Base-by-base conservation (phyloP, 2,329 filamentous ascomycete genomes). In the Fusarium sambucinum region DNA sequence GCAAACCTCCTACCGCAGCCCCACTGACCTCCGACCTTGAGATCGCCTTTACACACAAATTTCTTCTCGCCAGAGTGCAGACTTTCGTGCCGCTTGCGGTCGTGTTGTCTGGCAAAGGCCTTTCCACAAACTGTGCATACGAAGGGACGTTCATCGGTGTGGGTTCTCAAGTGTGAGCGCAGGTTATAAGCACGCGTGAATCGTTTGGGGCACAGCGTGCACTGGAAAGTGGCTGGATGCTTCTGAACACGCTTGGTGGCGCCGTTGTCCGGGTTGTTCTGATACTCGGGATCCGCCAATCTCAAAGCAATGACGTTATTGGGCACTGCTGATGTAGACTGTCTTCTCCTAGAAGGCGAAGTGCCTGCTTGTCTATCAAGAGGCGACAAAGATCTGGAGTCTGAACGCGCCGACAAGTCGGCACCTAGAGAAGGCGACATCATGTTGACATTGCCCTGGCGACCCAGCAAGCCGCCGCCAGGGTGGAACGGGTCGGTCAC, bases 11-110 rank as follows among this genome's bases (percentile, higher is more conserved):
- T 88, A 5, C 93, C 93, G 72, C 96, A 99, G 21, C 96, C 96
- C 96, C 96, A 99, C 69, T 92, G 89, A 7, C 90, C 90, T 46
- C 90, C 90, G 3, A 89, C 89, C 71, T 95, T 94, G 50, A 99
- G 88, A 60, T 94, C 92, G 54, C 96, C 96, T 71, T 93, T 94
- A 81, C 96, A 99, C 10, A 98, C 92, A 77, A 98, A 99, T 77
- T 97, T 98, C 87, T 98, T 99, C 82, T 99, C 96, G 41, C 96
- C 96, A 0, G 93, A 96, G 76, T 99, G 96, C 41, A 99, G 83
- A 38, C 95, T 94, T 81, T 99, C 96, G 79, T 99, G 96, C 38
- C 96, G 91, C 80, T 99, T 99, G 45, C 96, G 91, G 77, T 99
- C 96, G 77, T 99, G 96, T 77, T 99, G 96, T 27, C 96, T 91